A percentile compares a stretch with the other conserved stretches of the same genome.
Evolutionary conservation across 441 rosid genomes (phyloP).

Genomic region (Populus trichocarpa): DNA sequence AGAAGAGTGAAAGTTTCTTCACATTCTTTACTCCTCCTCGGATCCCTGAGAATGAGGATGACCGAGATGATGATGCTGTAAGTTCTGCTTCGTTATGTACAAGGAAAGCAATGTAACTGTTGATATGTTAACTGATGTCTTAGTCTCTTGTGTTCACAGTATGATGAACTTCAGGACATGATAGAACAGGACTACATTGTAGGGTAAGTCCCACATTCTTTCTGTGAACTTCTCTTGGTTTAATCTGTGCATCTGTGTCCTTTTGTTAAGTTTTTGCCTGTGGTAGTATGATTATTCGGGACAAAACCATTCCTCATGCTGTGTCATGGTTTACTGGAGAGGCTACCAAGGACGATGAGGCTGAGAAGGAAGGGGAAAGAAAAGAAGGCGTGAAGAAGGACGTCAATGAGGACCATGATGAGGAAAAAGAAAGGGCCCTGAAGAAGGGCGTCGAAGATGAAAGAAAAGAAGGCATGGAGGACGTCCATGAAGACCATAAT

Average conservation of each 20-base stretch:
- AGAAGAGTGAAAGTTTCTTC: conserved; percentile 73
- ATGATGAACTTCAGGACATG: background rate
- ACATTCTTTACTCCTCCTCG: conserved; percentile 74
- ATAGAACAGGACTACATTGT: conserved; percentile 81
- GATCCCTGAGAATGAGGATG: conserved; percentile 65
- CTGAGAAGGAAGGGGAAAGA: background rate
- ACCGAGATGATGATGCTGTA: conserved; percentile 73
- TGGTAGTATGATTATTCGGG: conserved; percentile 48
- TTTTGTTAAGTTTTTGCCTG: conserved; percentile 19
- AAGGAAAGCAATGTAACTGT: conserved; percentile 5
- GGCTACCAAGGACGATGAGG: conserved; percentile 40
- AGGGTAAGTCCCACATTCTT: conserved; percentile 40
- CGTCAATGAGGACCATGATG: too few species aligned
- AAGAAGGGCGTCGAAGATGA: too few species aligned
- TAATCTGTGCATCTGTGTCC: background rate
- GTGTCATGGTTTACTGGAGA: conserved; percentile 74
- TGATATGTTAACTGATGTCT: background rate
- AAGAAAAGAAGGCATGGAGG: too few species aligned
- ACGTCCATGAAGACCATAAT: too few species aligned
- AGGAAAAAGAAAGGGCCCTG: too few species aligned
- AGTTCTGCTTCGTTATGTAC: conserved; percentile 16
- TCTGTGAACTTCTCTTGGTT: background rate
- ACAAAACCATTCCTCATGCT: conserved; percentile 72
- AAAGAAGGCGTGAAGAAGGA: too few species aligned
- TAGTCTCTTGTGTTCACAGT: background rate